phyloP scores from a whole-genome alignment of 768 basidiomycete genomes.

The Phylloporus rhodoxanthus region DNA sequence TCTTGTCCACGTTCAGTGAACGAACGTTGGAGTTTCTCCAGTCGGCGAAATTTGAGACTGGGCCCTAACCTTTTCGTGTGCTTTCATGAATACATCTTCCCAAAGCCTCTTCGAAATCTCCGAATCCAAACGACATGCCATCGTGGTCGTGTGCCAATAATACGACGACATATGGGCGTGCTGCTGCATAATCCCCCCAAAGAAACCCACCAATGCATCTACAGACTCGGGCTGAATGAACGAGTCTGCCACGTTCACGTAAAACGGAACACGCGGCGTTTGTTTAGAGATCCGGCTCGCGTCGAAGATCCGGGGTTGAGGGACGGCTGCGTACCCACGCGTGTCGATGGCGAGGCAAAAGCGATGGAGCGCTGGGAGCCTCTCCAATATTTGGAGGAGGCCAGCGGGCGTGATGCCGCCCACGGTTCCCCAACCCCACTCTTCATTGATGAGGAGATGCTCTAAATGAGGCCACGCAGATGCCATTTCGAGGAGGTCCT shows the following conservation, averaged over 20 bases:
- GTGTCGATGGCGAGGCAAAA: slow-evolving; percentile 11
- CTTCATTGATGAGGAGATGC: slow-evolving; percentile 13
- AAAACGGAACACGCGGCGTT: slow-evolving; percentile 4
- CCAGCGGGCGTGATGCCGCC: slow-evolving; percentile 16
- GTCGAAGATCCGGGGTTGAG: not conserved
- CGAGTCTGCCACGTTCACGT: slow-evolving; percentile 16
- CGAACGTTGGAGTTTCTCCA: not conserved
- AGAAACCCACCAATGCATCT: slow-evolving; percentile 13
- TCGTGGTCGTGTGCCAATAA: slow-evolving; percentile 9
- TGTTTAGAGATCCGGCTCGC: not conserved
- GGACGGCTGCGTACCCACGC: not conserved
- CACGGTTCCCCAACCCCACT: slow-evolving; percentile 16
- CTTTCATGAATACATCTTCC: slow-evolving; percentile 19
- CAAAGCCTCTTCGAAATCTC: slow-evolving; percentile 12
- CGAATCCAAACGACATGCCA: slow-evolving; percentile 11
- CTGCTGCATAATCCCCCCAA: slow-evolving; percentile 10
- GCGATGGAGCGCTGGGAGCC: not conserved
- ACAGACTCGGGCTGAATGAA: slow-evolving; percentile 14
- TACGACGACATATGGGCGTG: not conserved
- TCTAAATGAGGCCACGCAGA: slow-evolving; percentile 17
- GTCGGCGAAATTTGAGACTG: not conserved
- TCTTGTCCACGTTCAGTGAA: not conserved
- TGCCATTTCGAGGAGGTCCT: slow-evolving; percentile 10
- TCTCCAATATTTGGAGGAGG: slow-evolving; percentile 12
- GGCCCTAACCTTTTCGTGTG: not conserved